Evolutionary conservation across 495 filamentous ascomycete genomes (phyloP), one percentile per base, ranked within the genome.

Genomic region (Oidiodendron maius): DNA sequence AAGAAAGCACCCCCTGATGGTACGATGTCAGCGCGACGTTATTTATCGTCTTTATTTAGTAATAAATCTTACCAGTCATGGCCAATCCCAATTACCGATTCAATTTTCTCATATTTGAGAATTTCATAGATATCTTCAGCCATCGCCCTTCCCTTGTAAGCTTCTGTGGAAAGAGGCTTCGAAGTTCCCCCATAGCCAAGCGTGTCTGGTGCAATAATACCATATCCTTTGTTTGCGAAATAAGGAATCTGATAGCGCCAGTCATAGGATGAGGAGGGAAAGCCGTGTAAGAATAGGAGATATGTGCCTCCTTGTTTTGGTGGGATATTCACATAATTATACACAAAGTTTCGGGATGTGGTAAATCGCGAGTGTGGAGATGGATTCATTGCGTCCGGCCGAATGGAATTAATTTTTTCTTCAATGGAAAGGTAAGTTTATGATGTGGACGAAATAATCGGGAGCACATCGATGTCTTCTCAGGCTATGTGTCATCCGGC

Each of bases 281-380:
- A 39, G 11, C 36, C 36, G 18, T 39, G 36, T 6, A 39, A 17
- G 16, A 17, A 39, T 6, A 39, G 36, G 6, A 39, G 26, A 71
- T 47, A 26, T 44, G 59, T 1, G 61, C 64, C 3, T 17, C 25
- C 32, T 24, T 38, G 46, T 1, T 37, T 4, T 8, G 63, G 42
- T 10, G 62, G 58, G 3, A 63, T 50, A 25, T 51, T 41, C 3
- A 64, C 55, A 48, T 67, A 70, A 35, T 57, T 59, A 36, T 71
- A 71, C 1, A 52, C 62, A 1, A 62, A 59, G 9, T 53, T 53
- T 40, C 51, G 51, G 3, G 44, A 37, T 15, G 51, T 53, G 18
- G n/a, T n/a, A 34, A 34, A 34, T 34, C n/a, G 28, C 9, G n/a
- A 34, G 8, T 8, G n/a, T 8, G 28, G 28, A n/a, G n/a, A 34